These are phyloP conservation scores for Mortierella sp. DNA, from an alignment of 371 early-diverging fungal genomes.

Conservation along the genomic window DNA sequence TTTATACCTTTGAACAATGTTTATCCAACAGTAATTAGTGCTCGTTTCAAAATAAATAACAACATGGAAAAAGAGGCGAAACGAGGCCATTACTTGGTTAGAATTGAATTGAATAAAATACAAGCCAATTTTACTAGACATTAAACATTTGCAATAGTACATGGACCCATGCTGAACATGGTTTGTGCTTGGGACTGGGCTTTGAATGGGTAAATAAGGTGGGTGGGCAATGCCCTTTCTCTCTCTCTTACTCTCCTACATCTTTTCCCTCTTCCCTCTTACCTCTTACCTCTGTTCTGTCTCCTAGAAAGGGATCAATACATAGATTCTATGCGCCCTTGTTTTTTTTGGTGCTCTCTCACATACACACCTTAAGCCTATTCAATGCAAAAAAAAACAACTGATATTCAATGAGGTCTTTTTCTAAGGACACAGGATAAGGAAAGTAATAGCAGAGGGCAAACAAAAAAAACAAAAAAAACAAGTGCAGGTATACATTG, in stretches of 20 bases:
- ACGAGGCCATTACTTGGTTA: background rate
- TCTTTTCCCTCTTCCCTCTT: background rate
- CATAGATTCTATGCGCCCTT: background rate
- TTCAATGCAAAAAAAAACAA: too few relatives aligned
- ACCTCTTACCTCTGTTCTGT: background rate
- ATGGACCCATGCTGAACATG: background rate
- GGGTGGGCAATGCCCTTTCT: background rate
- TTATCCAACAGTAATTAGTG: background rate
- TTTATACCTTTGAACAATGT: conserved; percentile 10
- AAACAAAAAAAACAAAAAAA: too few relatives aligned
- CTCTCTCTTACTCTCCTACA: background rate
- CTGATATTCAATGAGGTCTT: too few relatives aligned
- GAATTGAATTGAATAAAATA: background rate
- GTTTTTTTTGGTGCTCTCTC: too few relatives aligned
- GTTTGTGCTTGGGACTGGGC: too few relatives aligned
- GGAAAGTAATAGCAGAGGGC: too few relatives aligned
- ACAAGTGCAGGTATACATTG: background rate
- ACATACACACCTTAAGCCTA: too few relatives aligned
- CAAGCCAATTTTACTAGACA: too few relatives aligned
- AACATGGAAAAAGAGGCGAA: background rate
- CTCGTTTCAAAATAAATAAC: too few relatives aligned
- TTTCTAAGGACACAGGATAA: too few relatives aligned
- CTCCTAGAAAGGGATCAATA: background rate
- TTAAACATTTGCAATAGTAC: too few relatives aligned
- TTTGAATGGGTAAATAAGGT: background rate